A percentile compares a stretch with the other conserved stretches of the same genome.
phyloP scores from a whole-genome alignment of 441 rosid species.

The Adansonia gregorii region DNA sequence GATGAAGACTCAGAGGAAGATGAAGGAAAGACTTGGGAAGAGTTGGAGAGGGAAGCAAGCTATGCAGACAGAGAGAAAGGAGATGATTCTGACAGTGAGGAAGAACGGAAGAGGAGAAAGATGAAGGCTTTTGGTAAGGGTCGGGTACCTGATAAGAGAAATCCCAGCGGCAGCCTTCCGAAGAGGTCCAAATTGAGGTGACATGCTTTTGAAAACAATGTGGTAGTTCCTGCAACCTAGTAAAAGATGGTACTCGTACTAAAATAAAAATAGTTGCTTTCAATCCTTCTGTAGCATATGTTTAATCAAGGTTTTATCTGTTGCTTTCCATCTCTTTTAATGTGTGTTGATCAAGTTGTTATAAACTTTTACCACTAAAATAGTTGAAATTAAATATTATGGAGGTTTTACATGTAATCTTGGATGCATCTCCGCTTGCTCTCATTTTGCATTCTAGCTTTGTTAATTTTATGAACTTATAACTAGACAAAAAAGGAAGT shows the following conservation, averaged over 20 bases:
- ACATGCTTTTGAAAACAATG: slow-evolving; percentile 21
- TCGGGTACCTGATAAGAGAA: slow-evolving; percentile 52
- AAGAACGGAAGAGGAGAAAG: slow-evolving; percentile 87
- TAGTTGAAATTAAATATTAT: not conserved
- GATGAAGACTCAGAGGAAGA: slow-evolving; percentile 84
- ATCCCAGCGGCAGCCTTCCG: slow-evolving; percentile 39
- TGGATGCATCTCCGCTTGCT: slow-evolving; percentile 3
- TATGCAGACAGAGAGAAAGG: slow-evolving; percentile 90
- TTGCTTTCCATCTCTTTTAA: slow-evolving; percentile 13
- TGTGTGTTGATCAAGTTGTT: slow-evolving; percentile 18
- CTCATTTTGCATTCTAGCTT: not conserved
- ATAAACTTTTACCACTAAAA: slow-evolving; percentile 17
- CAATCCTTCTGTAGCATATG: not conserved
- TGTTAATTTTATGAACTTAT: not conserved
- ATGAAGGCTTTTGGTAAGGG: slow-evolving; percentile 69
- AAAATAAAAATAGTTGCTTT: slow-evolving; percentile 15
- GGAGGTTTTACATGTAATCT: slow-evolving; percentile 19
- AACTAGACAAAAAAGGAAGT: not conserved
- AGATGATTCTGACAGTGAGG: slow-evolving; percentile 83
- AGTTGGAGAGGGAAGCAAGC: slow-evolving; percentile 92
- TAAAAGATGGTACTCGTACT: slow-evolving; percentile 3
- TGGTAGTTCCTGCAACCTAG: slow-evolving; percentile 17
- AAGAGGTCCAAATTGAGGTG: slow-evolving; percentile 59
- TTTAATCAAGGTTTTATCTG: slow-evolving; percentile 13
- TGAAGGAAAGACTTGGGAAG: slow-evolving; percentile 94